Base-by-base conservation (phyloP, 2,329 filamentous ascomycete species). In the Aschersonia sp. region DNA sequence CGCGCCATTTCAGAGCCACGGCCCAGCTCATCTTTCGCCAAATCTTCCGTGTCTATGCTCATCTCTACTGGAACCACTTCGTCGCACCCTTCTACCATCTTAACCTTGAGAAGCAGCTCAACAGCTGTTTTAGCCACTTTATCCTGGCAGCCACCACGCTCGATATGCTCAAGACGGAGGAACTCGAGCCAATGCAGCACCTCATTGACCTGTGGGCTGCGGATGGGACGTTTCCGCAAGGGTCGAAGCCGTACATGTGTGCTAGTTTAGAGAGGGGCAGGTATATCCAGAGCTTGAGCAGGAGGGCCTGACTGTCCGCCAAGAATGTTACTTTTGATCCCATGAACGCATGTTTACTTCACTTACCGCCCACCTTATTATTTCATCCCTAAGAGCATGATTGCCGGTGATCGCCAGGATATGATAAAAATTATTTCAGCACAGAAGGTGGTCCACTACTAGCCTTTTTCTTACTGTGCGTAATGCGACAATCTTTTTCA, bases 41-140 rank as follows among this genome's bases (percentile, higher is more conserved):
- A 66, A 95, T 95, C 81, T 95, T 95, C 73, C 83, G 89, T 50
- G 88, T 94, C 56, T 95, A 95, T 60, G 83, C 90, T 43, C 89
- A 95, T 66, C 79, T 97, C 50, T 97, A 95, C 72, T 94, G 92
- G 75, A 84, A 87, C 48, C 89, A 95, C 66, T 97, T 84, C 65
- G 68, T 81, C 53, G 81, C 85, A 55, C 83, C 83, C 5, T 86
- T 87, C 65, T 87, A 84, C 67, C 81, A 87, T 61, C 73, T 88
- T 52, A 84, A 81, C 65, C 68, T 82, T 9, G 79, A 82, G 62
- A 82, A 85, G 62, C 81, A 84, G 56, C 72, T 88, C 51, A 88
- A 88, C 70, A 86, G 82, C 62, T 87, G 83, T 65, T 88, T 88
- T 62, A 83, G 82, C 49, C 83, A 88, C 66, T 89, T 88, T 55